Evolutionary conservation across 2,329 filamentous ascomycete species (phyloP), one percentile per base, ranked within the genome.

Genomic region (Cercospora zeina): DNA sequence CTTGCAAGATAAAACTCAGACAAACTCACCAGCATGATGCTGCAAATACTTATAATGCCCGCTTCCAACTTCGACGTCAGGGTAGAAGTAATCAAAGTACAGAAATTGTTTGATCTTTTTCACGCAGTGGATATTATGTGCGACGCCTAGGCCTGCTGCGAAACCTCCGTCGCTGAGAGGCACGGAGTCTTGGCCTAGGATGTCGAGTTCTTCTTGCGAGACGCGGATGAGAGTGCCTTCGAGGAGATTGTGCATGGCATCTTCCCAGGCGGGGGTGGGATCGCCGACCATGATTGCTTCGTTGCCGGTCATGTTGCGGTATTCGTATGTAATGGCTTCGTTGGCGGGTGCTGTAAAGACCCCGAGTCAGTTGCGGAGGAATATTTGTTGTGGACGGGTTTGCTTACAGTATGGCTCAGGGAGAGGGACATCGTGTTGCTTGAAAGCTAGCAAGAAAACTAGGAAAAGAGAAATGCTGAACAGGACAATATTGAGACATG

Each of bases 51-150:
- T 54, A n/a, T 54, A 61, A 39, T 62, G 60, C 11, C 34, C 33
- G 13, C 54, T 57, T 4, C 61, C 54, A 6, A 42, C 45, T 33
- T 62, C 56, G 7, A 60, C 47, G 19, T 61, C 60, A 7, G 57
- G 51, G 42, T 62, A 62, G 57, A 62, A 65, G 33, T 65, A 54
- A 8, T 60, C 54, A 24, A 56, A 62, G 31, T 65, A 61, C 3
- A 65, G 36, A 19, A 62, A 65, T 11, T 62, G 56, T 49, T 62
- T 65, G 37, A 65, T 57, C 21, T 58, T 62, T 36, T 65, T 65
- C 9, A 62, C 49, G 16, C 63, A 65, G 47, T 65, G 63, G 7
- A 65, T 21, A 24, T 62, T 62, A 49, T 65, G 63, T 27, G 53
- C 56, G 11, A 65, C 33, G 10, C 63, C 63, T 6, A 65, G 42